Evolutionary conservation across 208 protist genomes (phyloP), one percentile per base, ranked within the genome.

Genomic region (Trypanosoma grayi): DNA sequence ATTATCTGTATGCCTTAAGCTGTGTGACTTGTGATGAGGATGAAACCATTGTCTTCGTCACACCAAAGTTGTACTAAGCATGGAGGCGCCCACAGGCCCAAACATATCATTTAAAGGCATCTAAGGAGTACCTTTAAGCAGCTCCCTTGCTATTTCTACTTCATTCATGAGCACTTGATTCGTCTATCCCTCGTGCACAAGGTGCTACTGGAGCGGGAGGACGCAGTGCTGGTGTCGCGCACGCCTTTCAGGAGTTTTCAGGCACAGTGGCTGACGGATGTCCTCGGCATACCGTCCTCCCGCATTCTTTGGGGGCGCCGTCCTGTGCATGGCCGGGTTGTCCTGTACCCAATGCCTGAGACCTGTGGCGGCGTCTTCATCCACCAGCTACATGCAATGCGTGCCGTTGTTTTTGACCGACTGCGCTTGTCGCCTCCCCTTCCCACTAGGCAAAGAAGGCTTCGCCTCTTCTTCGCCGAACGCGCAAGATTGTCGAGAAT

Each of bases 131-230:
- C n/a, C n/a, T n/a, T n/a, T n/a, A n/a, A n/a, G n/a, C n/a, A n/a
- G n/a, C n/a, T n/a, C n/a, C n/a, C n/a, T n/a, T n/a, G 50, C 18
- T 77, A 77, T 48, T 77, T 56, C 28, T 66, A 77, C 39, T 77
- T 69, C 40, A 77, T 66, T 13, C 64, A 77, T 59, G 71, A 77
- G 45, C 59, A 77, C 27, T 48, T 77, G 9, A 8, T 57, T 9
- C 64, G 71, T 41, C 25, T 77, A 22, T 56, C 59, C 10, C 37
- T 69, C 5, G 53, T 77, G n/a, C 31, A 69, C 55, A 51, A 43
- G 30, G 47, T 70, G 27, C 48, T 77, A 41, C 13, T 73, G 11
- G 54, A 70, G 10, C 27, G 50, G 1, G 39, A 45, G 10, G 66
- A 77, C 45, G 41, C 66, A 6, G 61, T 55, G 20, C 24, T 77